These are phyloP conservation scores for Cardiosporidium cionae DNA, from an alignment of 169 alveolate species.

Conservation along the genomic window DNA sequence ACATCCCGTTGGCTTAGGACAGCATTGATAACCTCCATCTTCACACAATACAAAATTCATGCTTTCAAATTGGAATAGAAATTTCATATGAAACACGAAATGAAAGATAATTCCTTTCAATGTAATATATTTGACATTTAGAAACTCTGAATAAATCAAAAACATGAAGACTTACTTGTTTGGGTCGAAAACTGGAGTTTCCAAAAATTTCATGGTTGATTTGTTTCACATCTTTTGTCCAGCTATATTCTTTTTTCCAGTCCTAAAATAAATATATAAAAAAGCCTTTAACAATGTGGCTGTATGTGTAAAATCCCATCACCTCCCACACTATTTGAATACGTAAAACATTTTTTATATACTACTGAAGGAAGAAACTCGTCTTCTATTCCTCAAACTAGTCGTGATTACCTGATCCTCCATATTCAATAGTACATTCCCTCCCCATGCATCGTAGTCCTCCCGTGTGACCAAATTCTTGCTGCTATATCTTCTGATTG, in stretches of 20 bases:
- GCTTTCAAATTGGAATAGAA: background rate
- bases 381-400: too few relatives aligned
- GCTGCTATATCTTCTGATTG: too few relatives aligned
- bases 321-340: too few relatives aligned
- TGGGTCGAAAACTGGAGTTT: constrained; percentile 17
- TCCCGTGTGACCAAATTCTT: too few relatives aligned
- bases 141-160: too few relatives aligned
- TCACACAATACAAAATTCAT: constrained; percentile 19
- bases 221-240: background rate
- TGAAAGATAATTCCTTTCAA: background rate
- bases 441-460: constrained; percentile 18
- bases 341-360: too few relatives aligned
- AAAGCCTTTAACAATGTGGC: too few relatives aligned
- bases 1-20: constrained; percentile 79
- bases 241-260: background rate
- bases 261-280: too few relatives aligned
- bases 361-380: too few relatives aligned
- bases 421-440: background rate
- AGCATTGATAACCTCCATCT: constrained; percentile 87
- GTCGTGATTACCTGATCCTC: background rate
- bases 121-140: too few relatives aligned
- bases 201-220: constrained; percentile 9
- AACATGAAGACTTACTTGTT: constrained; percentile 13
- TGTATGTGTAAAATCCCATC: too few relatives aligned
- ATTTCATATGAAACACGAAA: background rate